phyloP scores from a whole-genome alignment of 2,329 filamentous ascomycete genomes.

The Neocucurbitaria cava region DNA sequence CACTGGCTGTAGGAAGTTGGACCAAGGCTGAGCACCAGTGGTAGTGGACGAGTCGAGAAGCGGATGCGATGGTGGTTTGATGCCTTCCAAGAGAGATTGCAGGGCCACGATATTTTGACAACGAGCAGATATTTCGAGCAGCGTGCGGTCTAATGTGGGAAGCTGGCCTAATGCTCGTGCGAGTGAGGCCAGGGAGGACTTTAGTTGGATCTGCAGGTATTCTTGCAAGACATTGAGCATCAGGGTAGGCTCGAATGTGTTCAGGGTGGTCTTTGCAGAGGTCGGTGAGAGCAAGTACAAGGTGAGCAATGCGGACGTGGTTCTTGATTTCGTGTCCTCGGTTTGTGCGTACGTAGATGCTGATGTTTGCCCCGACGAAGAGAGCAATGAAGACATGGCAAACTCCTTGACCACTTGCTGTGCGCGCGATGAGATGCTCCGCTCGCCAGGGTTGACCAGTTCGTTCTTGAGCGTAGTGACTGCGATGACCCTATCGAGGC shows the following conservation, averaged over 20 bases:
- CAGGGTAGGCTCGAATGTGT: constrained; percentile 68
- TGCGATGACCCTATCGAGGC: constrained; percentile 75
- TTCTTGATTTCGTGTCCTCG: constrained; percentile 77
- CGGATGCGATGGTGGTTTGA: constrained; percentile 73
- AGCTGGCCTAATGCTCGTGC: constrained; percentile 79
- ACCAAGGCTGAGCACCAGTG: constrained; percentile 4
- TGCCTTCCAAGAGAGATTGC: constrained; percentile 75
- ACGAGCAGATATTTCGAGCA: constrained; percentile 80
- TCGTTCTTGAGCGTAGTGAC: constrained; percentile 74
- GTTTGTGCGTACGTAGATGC: constrained; percentile 63
- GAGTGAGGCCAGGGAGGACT: constrained; percentile 77
- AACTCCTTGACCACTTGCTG: constrained; percentile 86
- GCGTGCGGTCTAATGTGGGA: constrained; percentile 79
- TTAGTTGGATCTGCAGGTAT: constrained; percentile 81
- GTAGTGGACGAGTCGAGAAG: constrained; percentile 55
- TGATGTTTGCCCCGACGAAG: constrained; percentile 41
- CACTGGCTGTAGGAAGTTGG: constrained; percentile 73
- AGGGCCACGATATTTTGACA: constrained; percentile 93
- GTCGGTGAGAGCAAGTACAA: constrained; percentile 83
- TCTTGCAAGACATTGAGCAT: constrained; percentile 79
- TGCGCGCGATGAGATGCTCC: constrained; percentile 73
- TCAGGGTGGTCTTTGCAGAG: constrained; percentile 55
- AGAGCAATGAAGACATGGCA: constrained; percentile 67
- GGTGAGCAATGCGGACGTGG: constrained; percentile 75
- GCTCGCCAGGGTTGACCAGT: constrained; percentile 75